phyloP scores from a whole-genome alignment of 2,329 filamentous ascomycete genomes.

The Colletotrichum sojae region DNA sequence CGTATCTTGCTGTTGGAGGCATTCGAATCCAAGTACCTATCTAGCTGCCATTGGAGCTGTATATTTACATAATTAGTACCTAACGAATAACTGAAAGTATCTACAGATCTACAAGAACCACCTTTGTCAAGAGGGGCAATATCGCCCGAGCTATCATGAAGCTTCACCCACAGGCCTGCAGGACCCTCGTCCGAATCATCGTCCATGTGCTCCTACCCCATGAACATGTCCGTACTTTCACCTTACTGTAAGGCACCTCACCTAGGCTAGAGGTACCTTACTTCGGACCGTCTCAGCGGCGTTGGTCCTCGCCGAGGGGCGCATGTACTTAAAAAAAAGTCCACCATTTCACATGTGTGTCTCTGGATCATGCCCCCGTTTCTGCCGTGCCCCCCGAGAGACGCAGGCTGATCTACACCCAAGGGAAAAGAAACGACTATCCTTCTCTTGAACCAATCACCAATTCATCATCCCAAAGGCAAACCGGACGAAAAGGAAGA shows the following conservation, averaged over 20 bases:
- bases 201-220: not conserved
- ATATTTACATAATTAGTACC: constrained; percentile 2
- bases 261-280: too few species aligned
- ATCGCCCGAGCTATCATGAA: not conserved
- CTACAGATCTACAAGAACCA: not conserved
- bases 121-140: not conserved
- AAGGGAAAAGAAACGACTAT: too few species aligned
- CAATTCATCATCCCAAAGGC: not conserved
- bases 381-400: not conserved
- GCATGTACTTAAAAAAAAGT: not conserved
- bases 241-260: not conserved
- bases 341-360: not conserved
- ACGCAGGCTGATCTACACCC: too few species aligned
- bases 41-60: not conserved
- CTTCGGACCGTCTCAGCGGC: not conserved
- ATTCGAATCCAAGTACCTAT: not conserved
- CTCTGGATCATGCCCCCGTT: not conserved
- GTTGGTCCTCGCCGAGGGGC: not conserved
- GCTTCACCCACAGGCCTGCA: not conserved
- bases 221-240: not conserved
- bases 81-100: not conserved
- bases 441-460: too few species aligned
- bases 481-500: too few species aligned
- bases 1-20: not conserved
- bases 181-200: not conserved